Base-by-base conservation (phyloP, 2,329 filamentous ascomycete species). In the Reticulascus tulasneorum region DNA sequence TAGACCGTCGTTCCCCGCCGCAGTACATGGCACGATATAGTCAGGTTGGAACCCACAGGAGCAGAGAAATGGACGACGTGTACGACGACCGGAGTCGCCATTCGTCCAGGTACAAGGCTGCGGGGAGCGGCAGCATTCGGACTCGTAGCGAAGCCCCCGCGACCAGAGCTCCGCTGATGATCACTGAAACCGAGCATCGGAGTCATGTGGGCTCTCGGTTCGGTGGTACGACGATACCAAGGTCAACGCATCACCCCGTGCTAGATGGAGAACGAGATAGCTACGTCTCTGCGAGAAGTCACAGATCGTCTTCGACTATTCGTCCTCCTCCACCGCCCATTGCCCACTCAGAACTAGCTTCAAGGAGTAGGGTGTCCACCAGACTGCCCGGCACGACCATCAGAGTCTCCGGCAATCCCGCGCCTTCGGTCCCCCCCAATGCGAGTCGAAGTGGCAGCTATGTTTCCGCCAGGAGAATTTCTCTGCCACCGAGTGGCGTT, bases 281-380 rank as follows among this genome's bases (percentile, higher is more conserved):
- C 23, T 72, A 67, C 40, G 60, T 67, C 34, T 72, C 71, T 9
- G 58, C 64, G 4, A 57, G 63, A 8, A 68, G 55, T 47, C 59
- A 60, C 24, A 54, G 56, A 33, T 63, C 64, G 1, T 47, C 50
- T 8, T 56, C 50, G 39, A 66, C 62, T 10, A 35, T 60, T 15
- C 59, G 60, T 13, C 48, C 45, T 5, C 45, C 46, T 9, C 53
- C 51, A 7, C 50, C 49, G 15, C 47, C 47, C 6, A 47, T 50
- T 20, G 41, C 49, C 19, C 47, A 58, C 33, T 47, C 51, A 23
- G 54, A 56, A 18, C 41, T 55, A 2, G 45, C 54, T 34, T 47
- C 54, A 7, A 52, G 60, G 33, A 58, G 61, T 19, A 19, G 32
- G n/a, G 38, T 18, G 12, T 20, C 38, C 19, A 37, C 18, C 16